These are phyloP conservation scores for Globisporangium splendens DNA, from an alignment of 352 stramenopile genomes.

Conservation along the genomic window DNA sequence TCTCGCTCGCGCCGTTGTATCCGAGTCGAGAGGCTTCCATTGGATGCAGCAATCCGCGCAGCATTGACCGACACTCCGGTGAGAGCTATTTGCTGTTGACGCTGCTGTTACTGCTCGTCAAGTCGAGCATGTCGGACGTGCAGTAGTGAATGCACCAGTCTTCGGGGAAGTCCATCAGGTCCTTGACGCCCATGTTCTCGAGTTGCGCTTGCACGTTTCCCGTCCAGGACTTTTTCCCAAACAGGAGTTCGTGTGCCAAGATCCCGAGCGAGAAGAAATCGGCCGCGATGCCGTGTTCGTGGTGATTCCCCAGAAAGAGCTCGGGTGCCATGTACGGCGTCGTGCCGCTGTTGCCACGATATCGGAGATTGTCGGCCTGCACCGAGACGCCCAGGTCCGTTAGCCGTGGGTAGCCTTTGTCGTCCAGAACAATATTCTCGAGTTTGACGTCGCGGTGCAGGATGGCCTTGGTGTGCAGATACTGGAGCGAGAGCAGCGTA, in stretches of 20 bases:
- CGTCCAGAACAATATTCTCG: conserved; percentile 84
- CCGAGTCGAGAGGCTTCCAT: conserved; percentile 42
- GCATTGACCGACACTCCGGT: conserved; percentile 30
- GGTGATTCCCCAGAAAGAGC: conserved; percentile 38
- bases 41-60: conserved; percentile 50
- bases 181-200: conserved; percentile 21
- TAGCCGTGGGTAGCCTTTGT: conserved; percentile 65
- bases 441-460: conserved; percentile 84
- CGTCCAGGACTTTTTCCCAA: conserved; percentile 42
- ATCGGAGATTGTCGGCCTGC: conserved; percentile 36
- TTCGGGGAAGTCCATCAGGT: conserved; percentile 25
- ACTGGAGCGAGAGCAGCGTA: conserved; percentile 55
- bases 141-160: conserved; percentile 41
- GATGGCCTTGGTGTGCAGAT: conserved; percentile 61
- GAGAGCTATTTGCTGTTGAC: conserved; percentile 23
- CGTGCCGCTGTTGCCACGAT: conserved; percentile 57
- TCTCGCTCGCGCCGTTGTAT: conserved; percentile 25
- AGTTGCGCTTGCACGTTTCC: conserved; percentile 27
- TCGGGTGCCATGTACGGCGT: conserved; percentile 71
- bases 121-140: conserved; percentile 40
- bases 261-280: conserved; percentile 71
- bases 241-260: conserved; percentile 49
- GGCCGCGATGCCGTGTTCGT: conserved; percentile 48
- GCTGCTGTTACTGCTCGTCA: background rate
- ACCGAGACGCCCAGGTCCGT: conserved; percentile 76